A percentile compares a stretch with the other conserved stretches of the same genome.
Conservation (phyloP, 73 alveolate species). For the Tetrahymena malaccensis region DNA sequence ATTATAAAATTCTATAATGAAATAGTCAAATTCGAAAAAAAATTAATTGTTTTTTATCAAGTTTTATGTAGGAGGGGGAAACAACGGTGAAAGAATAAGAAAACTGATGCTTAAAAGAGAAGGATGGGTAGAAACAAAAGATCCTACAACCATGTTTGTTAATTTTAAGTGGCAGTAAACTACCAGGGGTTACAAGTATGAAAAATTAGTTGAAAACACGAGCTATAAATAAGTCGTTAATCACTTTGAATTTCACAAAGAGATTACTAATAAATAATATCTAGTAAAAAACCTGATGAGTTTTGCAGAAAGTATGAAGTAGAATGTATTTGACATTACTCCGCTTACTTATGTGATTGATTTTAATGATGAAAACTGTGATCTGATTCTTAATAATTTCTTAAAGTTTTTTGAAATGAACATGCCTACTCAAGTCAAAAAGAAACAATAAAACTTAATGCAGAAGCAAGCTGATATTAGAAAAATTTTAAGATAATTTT, state of each 20-base stretch:
- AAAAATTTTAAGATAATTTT: constrained; percentile 34
- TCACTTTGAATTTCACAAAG: constrained; percentile 81
- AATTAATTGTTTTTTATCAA: neutral
- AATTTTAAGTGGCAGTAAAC: constrained; percentile 66
- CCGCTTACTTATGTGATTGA: constrained; percentile 76
- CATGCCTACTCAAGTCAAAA: constrained; percentile 17
- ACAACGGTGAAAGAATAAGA: constrained; percentile 48
- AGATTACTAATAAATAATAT: constrained; percentile 65
- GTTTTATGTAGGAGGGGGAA: constrained; percentile 43
- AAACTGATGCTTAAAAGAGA: constrained; percentile 39
- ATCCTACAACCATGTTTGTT: constrained; percentile 50
- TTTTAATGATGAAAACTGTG: constrained; percentile 42
- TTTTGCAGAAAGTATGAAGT: constrained; percentile 60
- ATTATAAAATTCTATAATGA: neutral
- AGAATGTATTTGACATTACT: constrained; percentile 64
- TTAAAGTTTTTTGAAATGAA: constrained; percentile 25
- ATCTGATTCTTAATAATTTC: constrained; percentile 5
- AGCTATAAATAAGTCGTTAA: constrained; percentile 67
- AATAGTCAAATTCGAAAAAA: no score
- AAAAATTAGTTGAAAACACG: constrained; percentile 28
- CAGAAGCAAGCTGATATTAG: neutral
- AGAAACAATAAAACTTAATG: constrained; percentile 10
- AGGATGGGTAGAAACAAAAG: constrained; percentile 46
- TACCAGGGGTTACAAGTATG: constrained; percentile 58
- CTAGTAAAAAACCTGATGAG: constrained; percentile 52